Evolutionary conservation across 306 rosid genomes (phyloP).

Genomic region (Canavalia ensiformis): DNA sequence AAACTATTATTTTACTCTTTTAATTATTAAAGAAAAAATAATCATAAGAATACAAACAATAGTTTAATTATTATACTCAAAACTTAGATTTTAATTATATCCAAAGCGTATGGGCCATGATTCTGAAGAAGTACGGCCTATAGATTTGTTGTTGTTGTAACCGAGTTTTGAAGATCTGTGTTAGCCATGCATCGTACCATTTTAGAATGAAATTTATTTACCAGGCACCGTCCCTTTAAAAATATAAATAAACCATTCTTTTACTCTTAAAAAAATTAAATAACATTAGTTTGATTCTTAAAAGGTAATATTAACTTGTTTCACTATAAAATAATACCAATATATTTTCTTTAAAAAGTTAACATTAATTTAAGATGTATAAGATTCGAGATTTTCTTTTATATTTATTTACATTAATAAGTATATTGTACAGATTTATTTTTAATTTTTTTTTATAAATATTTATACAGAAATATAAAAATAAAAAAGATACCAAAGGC

Average conservation of each 20-base stretch:
- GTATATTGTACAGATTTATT: background rate
- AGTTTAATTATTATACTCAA: background rate
- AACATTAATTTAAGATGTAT: background rate
- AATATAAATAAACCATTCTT: background rate
- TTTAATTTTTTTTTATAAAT: background rate
- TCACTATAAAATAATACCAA: background rate
- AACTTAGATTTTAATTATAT: background rate
- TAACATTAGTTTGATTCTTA: background rate
- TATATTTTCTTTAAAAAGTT: background rate
- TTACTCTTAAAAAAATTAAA: too few relatives aligned
- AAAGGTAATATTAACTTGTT: background rate
- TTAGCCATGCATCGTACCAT: background rate
- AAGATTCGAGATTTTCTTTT: background rate
- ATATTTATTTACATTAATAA: background rate
- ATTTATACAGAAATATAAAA: background rate
- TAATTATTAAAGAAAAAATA: constrained; percentile 6
- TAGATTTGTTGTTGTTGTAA: constrained; percentile 6
- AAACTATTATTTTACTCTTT: background rate
- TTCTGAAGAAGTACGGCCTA: background rate
- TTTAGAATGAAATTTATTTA: background rate
- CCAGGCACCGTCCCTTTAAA: background rate
- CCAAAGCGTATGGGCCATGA: constrained; percentile 26
- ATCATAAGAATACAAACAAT: background rate
- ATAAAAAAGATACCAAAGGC: too few relatives aligned
- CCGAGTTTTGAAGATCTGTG: background rate